Percentiles rank a stretch among this genome's conserved stretches.
These are phyloP conservation scores for Fulvia fulva DNA, from an alignment of 2,329 filamentous ascomycete genomes.

Conservation along the genomic window DNA sequence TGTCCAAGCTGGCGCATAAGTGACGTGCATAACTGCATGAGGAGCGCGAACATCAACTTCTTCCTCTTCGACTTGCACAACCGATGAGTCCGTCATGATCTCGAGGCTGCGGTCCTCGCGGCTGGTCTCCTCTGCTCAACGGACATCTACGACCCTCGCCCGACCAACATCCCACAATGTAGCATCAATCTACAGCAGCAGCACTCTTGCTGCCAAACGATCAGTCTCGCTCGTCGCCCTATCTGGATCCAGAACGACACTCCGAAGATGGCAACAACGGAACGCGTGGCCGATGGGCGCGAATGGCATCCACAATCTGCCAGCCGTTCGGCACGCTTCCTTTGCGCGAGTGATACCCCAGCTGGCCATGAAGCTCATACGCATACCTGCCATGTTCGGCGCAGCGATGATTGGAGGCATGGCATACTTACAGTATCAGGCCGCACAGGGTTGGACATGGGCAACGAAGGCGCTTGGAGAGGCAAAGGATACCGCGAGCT, in stretches of 20 bases:
- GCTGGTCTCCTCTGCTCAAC: conserved; percentile 63
- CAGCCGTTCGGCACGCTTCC: conserved; percentile 60
- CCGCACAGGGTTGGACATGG: conserved; percentile 73
- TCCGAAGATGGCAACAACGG: conserved; percentile 35
- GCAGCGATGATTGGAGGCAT: conserved; percentile 80
- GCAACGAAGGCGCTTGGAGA: conserved; percentile 70
- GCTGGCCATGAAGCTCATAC: conserved; percentile 81
- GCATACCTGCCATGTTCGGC: conserved; percentile 87
- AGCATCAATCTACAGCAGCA: conserved; percentile 19
- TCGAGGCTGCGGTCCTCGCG: conserved; percentile 69
- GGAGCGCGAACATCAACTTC: background rate
- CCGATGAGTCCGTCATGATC: conserved; percentile 27
- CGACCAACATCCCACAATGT: conserved; percentile 30
- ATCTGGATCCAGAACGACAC: conserved; percentile 15
- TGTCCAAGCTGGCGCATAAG: background rate
- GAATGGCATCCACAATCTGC: conserved; percentile 78
- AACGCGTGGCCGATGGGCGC: conserved; percentile 72
- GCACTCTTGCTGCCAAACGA: conserved; percentile 20
- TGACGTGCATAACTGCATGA: background rate
- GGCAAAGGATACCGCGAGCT: conserved; percentile 66
- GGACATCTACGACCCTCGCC: conserved; percentile 52
- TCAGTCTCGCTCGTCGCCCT: conserved; percentile 26
- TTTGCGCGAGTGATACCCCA: conserved; percentile 72
- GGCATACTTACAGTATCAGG: conserved; percentile 95
- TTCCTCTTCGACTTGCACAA: background rate